These are phyloP conservation scores for Truncatella angustata DNA, from an alignment of 2,329 filamentous ascomycete genomes.

Conservation along the genomic window DNA sequence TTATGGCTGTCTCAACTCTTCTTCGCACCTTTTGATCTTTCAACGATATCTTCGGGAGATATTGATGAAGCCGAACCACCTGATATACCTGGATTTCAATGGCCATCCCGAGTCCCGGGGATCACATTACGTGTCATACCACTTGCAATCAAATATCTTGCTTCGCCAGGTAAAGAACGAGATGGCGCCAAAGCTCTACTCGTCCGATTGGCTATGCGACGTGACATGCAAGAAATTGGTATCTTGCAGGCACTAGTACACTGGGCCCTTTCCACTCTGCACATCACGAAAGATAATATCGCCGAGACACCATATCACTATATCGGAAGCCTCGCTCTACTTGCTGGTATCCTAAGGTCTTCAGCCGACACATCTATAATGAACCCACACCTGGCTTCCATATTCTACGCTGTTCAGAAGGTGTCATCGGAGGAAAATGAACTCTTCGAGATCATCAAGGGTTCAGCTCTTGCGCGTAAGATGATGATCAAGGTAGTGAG, in stretches of 20 bases:
- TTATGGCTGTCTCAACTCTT: slow-evolving; percentile 84
- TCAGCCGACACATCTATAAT: slow-evolving; percentile 75
- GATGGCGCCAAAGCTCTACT: slow-evolving; percentile 84
- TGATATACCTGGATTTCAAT: slow-evolving; percentile 45
- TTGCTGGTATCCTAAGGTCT: slow-evolving; percentile 68
- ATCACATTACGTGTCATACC: slow-evolving; percentile 70
- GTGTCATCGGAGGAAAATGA: slow-evolving; percentile 52
- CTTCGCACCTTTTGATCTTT: slow-evolving; percentile 85
- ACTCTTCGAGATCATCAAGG: slow-evolving; percentile 53
- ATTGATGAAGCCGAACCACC: slow-evolving; percentile 44
- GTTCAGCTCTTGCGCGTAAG: slow-evolving; percentile 79
- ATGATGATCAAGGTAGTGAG: slow-evolving; percentile 82
- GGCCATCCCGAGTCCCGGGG: slow-evolving; percentile 62
- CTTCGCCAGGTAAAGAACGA: slow-evolving; percentile 78
- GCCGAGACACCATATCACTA: slow-evolving; percentile 65
- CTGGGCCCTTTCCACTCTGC: slow-evolving; percentile 67
- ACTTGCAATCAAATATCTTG: slow-evolving; percentile 69
- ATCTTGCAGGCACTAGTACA: slow-evolving; percentile 66
- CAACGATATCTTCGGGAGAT: slow-evolving; percentile 71
- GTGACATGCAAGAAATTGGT: slow-evolving; percentile 80
- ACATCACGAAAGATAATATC: slow-evolving; percentile 36
- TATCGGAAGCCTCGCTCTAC: slow-evolving; percentile 76
- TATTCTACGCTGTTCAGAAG: slow-evolving; percentile 64
- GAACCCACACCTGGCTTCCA: slow-evolving; percentile 59
- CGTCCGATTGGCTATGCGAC: slow-evolving; percentile 76